Evolutionary conservation across 345 rosid genomes (phyloP), one percentile per base, ranked within the genome.

Genomic region (Aethionema arabicum): DNA sequence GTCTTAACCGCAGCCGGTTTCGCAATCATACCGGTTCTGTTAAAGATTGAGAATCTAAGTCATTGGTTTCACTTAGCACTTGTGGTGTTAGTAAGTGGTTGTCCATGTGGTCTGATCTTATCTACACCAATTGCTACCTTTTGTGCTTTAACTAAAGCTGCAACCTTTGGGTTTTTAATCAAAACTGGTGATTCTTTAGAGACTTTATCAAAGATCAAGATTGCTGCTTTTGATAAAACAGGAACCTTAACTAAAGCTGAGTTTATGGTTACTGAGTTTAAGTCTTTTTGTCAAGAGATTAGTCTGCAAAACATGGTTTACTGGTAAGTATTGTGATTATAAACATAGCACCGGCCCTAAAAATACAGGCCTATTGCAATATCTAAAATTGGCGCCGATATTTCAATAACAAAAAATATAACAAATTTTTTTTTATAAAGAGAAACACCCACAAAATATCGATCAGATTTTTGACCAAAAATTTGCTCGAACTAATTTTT

Each of bases 101-200:
- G 98, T 38, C 98, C 96, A 9, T 92, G 98, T 57, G 91, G 87
- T 13, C 86, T 92, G 8, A 73, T 92, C 58, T 80, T 92, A 41
- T 89, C 98, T 8, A 92, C 98, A 27, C 98, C 98, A 0, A 86
- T 89, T 38, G 96, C 84, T 44, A 89, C 84, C 31, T 92, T 85
- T 64, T 92, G 98, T 67, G 95, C 93, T 30, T 89, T 92, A 12
- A 78, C 91, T 13, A 79, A 81, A 39, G 95, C 98, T 10, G 98
- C 98, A 33, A 74, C 79, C 1, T 72, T 79, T 0, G 96, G 98
- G 36, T 82, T 92, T 49, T 76, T 92, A 9, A 77, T 92, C 73
- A 92, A 92, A 80, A 87, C 91, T 3, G 91, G 86, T 1, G 86
- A 89, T 57, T 73, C 61, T 75, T 85, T 92, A 31, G 93, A 92